phyloP scores from a whole-genome alignment of 2,329 filamentous ascomycete genomes.

The Trichoderma koningiopsis region DNA sequence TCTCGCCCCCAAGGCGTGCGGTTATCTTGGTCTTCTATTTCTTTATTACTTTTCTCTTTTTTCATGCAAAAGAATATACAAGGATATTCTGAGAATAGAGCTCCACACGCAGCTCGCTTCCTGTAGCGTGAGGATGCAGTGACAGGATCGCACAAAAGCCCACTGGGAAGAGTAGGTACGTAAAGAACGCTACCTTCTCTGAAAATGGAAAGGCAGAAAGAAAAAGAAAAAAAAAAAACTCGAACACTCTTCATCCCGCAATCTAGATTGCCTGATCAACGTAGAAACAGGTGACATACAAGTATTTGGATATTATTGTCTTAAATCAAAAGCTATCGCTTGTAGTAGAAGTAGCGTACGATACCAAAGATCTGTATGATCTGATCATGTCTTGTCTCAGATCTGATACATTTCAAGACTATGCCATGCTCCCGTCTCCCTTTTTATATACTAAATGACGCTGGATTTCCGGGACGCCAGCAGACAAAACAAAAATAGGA shows the following conservation, averaged over 20 bases:
- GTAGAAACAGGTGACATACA: not conserved
- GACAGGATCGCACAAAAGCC: slow-evolving; percentile 16
- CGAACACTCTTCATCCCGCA: not conserved
- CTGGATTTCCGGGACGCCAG: not conserved
- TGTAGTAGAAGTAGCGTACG: not conserved
- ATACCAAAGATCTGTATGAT: not conserved
- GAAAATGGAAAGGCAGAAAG: not conserved
- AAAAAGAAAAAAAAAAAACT: not conserved
- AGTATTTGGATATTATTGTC: not conserved
- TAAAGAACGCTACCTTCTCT: not conserved
- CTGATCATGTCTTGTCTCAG: slow-evolving; percentile 12
- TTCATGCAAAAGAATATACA: not conserved
- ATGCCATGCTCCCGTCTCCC: not conserved
- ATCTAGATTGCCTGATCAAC: not conserved
- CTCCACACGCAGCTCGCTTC: slow-evolving; percentile 23
- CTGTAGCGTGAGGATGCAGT: slow-evolving; percentile 22
- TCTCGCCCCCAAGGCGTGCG: not conserved
- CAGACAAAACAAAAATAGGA: not conserved
- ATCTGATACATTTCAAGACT: slow-evolving; percentile 12
- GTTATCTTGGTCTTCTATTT: not conserved
- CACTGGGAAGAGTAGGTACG: not conserved
- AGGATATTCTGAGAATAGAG: not conserved
- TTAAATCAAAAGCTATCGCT: not conserved
- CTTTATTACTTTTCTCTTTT: no score
- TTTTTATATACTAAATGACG: slow-evolving; percentile 2